Conservation (phyloP, 306 rosid genomes). For the Rubus idaeus region DNA sequence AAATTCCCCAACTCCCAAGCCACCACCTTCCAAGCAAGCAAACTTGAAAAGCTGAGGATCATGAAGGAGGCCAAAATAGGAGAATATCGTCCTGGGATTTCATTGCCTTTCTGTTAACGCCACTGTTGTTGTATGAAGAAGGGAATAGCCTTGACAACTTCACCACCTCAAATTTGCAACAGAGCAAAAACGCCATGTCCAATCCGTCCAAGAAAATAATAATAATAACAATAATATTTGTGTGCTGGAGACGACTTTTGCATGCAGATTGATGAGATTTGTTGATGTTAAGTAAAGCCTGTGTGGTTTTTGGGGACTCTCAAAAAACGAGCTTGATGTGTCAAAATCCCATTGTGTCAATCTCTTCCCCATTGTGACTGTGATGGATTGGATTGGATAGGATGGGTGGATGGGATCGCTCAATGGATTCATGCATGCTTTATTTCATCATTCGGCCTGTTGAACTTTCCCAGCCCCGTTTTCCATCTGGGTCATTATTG, state of each 20-base stretch:
- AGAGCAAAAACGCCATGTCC: background rate
- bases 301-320: conserved; percentile 36
- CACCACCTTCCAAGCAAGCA: background rate
- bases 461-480: conserved; percentile 13
- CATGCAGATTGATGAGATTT: conserved; percentile 60
- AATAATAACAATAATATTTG: background rate
- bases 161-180: background rate
- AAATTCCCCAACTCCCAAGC: background rate
- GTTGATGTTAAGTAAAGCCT: conserved; percentile 51
- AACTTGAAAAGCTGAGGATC: background rate
- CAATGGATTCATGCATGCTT: conserved; percentile 43
- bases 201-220: background rate
- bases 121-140: background rate
- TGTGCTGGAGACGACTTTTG: conserved; percentile 27
- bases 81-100: background rate
- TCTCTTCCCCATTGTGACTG: conserved; percentile 41
- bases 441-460: conserved; percentile 33
- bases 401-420: conserved; percentile 61
- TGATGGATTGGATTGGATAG: conserved; percentile 60
- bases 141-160: background rate
- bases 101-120: background rate
- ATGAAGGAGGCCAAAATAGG: conserved; percentile 1
- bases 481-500: background rate
- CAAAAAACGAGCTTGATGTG: conserved; percentile 87
- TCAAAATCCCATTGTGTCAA: conserved; percentile 75